A percentile compares a stretch with the other conserved stretches of the same genome.
Conservation (phyloP, 345 rosid species). For the Cochlearia excelsa region DNA sequence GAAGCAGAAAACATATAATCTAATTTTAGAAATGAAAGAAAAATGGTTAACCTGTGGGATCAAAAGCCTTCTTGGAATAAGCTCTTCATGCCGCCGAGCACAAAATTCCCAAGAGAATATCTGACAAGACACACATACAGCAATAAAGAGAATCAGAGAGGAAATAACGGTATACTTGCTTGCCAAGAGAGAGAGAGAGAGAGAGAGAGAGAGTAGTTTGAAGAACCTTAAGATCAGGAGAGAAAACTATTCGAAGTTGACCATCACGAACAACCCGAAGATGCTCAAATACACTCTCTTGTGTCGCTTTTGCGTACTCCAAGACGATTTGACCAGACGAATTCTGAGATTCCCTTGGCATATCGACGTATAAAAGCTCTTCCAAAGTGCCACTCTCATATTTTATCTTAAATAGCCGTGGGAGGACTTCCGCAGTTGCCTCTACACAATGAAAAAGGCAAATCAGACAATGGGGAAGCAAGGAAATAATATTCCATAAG, state of each 20-base stretch:
- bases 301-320: conserved; percentile 98
- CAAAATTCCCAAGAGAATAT: conserved; percentile 99
- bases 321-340: conserved; percentile 90
- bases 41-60: conserved; percentile 70
- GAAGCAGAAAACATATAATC: background rate
- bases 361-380: conserved; percentile 92
- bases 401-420: conserved; percentile 96
- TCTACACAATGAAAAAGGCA: conserved; percentile 48
- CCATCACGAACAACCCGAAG: conserved; percentile 99
- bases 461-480: conserved; percentile 8
- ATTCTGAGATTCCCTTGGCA: conserved; percentile 91
- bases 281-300: conserved; percentile 98
- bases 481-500: background rate
- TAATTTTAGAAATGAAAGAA: background rate
- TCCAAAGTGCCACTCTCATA: conserved; percentile 98
- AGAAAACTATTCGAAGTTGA: conserved; percentile 87
- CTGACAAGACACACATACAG: conserved; percentile 39
- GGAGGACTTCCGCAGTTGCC: conserved; percentile 96
- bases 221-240: conserved; percentile 86
- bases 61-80: conserved; percentile 84
- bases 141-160: conserved; percentile 11
- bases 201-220: background rate
- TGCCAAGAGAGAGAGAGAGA: conserved; percentile 8
- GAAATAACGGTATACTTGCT: conserved; percentile 2
- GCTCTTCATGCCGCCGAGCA: conserved; percentile 97